Conservation (phyloP, 371 early-diverging fungal genomes). For the Rhizopus arrhizus region DNA sequence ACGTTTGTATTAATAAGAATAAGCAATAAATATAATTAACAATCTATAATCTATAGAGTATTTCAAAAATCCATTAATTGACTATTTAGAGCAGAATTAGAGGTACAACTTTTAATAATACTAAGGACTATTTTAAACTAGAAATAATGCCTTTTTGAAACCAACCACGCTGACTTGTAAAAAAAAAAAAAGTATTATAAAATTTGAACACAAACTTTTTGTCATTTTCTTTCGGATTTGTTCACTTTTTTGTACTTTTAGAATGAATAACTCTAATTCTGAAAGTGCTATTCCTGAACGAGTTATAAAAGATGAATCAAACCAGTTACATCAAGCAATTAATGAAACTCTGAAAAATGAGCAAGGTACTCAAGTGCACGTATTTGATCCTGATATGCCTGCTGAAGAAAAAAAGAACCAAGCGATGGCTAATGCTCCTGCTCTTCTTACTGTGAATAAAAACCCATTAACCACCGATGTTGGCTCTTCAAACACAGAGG, state of each 20-base stretch:
- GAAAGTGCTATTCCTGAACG: not conserved
- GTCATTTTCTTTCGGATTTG: not conserved
- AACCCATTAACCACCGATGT: too few relatives aligned
- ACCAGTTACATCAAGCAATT: constrained; percentile 17
- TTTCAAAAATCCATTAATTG: too few relatives aligned
- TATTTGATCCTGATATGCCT: constrained; percentile 30
- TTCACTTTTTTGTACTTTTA: not conserved
- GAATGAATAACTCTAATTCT: not conserved
- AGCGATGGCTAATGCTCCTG: constrained; percentile 3
- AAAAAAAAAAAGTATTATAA: not conserved
- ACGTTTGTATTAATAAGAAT: too few relatives aligned
- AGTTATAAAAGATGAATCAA: constrained; percentile 19
- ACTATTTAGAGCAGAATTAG: too few relatives aligned
- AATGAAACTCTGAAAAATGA: constrained; percentile 20
- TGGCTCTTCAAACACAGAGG: too few relatives aligned
- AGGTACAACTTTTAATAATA: too few relatives aligned
- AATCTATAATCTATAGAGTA: too few relatives aligned
- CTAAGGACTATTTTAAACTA: not conserved
- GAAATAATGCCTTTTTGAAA: not conserved
- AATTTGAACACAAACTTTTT: not conserved
- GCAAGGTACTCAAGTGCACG: constrained; percentile 21
- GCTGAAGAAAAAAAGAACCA: constrained; percentile 31
- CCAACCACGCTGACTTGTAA: constrained; percentile 5
- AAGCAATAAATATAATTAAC: too few relatives aligned
- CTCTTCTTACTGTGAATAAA: too few relatives aligned